Evolutionary conservation across 1,284 basidiomycete genomes (phyloP), one percentile per base, ranked within the genome.

Genomic region (Porodaedalea pini): DNA sequence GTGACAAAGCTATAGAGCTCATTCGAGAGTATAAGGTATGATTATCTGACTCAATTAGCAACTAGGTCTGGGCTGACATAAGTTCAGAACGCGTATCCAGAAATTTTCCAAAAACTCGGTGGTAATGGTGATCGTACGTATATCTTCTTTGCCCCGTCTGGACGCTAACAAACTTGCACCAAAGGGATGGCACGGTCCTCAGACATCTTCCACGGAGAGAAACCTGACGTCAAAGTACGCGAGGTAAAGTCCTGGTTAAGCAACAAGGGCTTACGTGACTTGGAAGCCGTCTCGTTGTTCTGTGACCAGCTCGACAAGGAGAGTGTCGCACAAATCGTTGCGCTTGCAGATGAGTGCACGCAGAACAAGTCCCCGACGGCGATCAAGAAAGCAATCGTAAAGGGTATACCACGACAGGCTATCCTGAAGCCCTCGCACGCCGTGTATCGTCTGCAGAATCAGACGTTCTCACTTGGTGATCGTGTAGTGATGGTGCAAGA

Each of bases 401-500:
- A 94, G 68, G 86, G 86, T 36, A 93, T 98, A 31, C 96, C 96
- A 4, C 84, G 94, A n/a, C 90, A 94, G 66, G 94, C 93, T 0
- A 85, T 99, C 1, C 81, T 99, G 60, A 98, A 98, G 71, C 97
- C 97, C 4, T 78, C 86, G 2, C 94, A 99, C 72, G 88, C 94
- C 1, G 79, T 89, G 3, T 95, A 94, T 69, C 87, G 94, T 19
- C 78, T 99, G 11, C 92, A 94, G 65, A 90, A 90, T 54, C 97
- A 99, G 71, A 76, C 73, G n/a, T 99, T 98, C 68, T 75, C 78
- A 0, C 80, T 98, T 2, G 96, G 96, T n/a, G 96, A 99, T 72
- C 83, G 97, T 11, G 94, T 98, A 37, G 89, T 91, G 27, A 96
- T 96, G 88, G 94, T 98, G 1, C 88, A 92, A 64, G 96, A 99